Base-by-base conservation (phyloP, 208 protist species). In the Lotmaria passim region DNA sequence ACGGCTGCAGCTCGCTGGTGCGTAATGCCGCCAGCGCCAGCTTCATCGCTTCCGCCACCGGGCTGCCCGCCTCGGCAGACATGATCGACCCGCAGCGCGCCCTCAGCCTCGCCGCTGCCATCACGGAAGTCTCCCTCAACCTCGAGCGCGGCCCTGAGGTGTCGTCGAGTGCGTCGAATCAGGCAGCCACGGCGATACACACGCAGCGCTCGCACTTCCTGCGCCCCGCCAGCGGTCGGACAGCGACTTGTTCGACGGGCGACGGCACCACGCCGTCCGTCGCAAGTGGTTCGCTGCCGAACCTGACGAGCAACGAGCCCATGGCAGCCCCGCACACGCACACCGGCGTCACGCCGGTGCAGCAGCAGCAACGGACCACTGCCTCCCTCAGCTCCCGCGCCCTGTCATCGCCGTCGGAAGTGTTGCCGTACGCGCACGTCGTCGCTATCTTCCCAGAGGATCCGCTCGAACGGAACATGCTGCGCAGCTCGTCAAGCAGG, bases 101-200 rank as follows among this genome's bases (percentile, higher is more conserved):
- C 17, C 33, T 85, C 11, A 57, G 38, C 19, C 62, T 85, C 19
- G 79, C 79, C 2, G 79, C 79, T 4, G 79, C 79, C 60, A 85
- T 85, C 53, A 85, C 79, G 15, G 79, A 85, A 26, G 65, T 70
- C 11, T 66, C 60, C 23, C 34, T 66, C 23, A 66, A 66, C 23
- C 31, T 66, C 8, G 60, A 66, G 41, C 60, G 60, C n/a, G 46
- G 24, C 46, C 56, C 46, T 7, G 47, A 66, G 23, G 60, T 66
- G 1, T 66, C 60, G 1, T 72, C 67, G 19, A 24, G 33, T n/a
- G 47, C 46, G 2, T 60, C 62, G 12, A 31, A 44, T 8, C 8
- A 48, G 5, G 33, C 43, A 8, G 38, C 41, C 34, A 17, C 28
- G 7, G 26, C 46, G 4, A 11, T 30, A 1, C 17, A 24, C 38